These are phyloP conservation scores for Neurospora crassa DNA, from an alignment of 2,329 filamentous ascomycete genomes.

Conservation along the genomic window DNA sequence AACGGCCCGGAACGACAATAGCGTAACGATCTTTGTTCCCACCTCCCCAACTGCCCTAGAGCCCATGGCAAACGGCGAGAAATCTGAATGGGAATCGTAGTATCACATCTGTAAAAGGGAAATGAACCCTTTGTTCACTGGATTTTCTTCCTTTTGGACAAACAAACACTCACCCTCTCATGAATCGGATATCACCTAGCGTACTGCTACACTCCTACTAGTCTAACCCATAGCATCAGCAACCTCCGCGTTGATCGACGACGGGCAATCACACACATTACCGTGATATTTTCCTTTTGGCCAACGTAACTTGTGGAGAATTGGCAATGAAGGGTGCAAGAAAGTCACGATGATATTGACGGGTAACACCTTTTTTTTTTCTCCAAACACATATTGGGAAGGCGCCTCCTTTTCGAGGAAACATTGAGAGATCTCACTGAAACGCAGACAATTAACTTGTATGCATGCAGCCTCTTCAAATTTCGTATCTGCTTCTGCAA, in stretches of 20 bases:
- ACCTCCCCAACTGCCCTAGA: neutral
- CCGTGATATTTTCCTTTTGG: neutral
- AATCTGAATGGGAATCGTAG: neutral
- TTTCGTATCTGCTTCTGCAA: neutral
- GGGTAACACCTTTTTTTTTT: too few relatives aligned
- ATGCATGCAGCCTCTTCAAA: neutral
- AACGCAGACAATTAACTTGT: neutral
- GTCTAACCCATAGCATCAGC: neutral
- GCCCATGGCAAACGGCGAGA: neutral
- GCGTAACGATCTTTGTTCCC: neutral
- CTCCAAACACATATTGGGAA: neutral
- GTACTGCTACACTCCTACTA: neutral
- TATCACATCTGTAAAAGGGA: neutral
- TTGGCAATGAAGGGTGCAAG: neutral
- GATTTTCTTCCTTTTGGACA: neutral
- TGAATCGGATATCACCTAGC: neutral
- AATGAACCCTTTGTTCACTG: neutral
- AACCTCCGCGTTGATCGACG: neutral
- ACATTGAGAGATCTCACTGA: neutral
- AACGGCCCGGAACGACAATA: neutral
- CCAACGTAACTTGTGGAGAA: neutral
- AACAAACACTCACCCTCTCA: neutral
- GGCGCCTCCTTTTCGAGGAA: neutral
- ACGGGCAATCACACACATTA: neutral
- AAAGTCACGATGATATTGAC: neutral